phyloP scores from a whole-genome alignment of 352 stramenopile genomes.

The Globisporangium spinosum region DNA sequence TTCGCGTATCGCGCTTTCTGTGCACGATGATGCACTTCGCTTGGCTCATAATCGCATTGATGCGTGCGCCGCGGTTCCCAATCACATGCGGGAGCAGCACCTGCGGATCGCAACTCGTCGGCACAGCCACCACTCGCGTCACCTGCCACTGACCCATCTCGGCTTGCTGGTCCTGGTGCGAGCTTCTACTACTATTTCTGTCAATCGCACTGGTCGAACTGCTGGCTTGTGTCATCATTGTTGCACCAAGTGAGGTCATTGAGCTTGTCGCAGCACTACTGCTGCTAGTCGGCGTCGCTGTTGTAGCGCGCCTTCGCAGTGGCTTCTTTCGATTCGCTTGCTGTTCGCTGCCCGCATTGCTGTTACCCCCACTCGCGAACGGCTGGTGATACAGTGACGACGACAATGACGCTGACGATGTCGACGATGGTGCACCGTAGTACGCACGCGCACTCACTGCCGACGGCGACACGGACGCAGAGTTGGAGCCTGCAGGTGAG shows the following conservation, averaged over 20 bases:
- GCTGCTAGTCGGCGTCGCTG: neutral
- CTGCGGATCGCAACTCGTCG: slow-evolving; percentile 39
- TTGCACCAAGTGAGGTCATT: neutral
- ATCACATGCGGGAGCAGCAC: slow-evolving; percentile 46
- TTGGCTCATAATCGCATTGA: slow-evolving; percentile 59
- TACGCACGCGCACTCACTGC: neutral
- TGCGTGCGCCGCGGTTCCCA: slow-evolving; percentile 37
- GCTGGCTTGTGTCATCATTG: neutral
- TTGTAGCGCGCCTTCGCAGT: slow-evolving; percentile 9
- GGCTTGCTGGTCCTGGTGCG: slow-evolving; percentile 6
- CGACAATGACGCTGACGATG: neutral
- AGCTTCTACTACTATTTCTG: slow-evolving; percentile 3
- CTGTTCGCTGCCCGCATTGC: neutral
- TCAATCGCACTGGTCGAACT: neutral
- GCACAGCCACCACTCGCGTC: slow-evolving; percentile 34
- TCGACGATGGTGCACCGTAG: neutral
- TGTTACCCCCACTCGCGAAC: neutral
- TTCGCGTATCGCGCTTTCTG: slow-evolving; percentile 17
- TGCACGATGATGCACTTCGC: slow-evolving; percentile 54
- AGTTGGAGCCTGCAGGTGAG: neutral
- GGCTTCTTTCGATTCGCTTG: slow-evolving; percentile 14
- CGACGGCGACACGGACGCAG: neutral
- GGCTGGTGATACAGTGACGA: slow-evolving; percentile 1
- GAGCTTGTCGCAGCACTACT: neutral
- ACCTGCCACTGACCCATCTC: slow-evolving; percentile 18